phyloP scores from a whole-genome alignment of 768 basidiomycete genomes.

The Cystobasidium onofrii region DNA sequence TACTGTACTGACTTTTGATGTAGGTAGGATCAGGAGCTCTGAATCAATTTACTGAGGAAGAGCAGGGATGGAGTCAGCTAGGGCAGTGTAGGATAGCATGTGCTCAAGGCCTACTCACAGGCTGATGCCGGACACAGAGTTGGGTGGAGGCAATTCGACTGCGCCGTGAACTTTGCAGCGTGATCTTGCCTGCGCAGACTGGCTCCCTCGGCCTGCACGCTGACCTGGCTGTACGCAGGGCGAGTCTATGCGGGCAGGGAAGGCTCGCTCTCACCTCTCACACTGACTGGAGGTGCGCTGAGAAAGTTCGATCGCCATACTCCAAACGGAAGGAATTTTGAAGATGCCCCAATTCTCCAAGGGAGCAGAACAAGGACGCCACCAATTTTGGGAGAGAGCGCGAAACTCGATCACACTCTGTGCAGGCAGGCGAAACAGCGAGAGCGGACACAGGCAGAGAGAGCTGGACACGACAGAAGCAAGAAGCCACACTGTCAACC shows the following conservation, averaged over 20 bases:
- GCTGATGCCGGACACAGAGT: background rate
- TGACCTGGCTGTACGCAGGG: background rate
- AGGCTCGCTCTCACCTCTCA: background rate
- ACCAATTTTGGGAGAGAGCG: background rate
- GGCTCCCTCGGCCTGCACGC: background rate
- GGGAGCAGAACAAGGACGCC: background rate
- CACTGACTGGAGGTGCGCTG: background rate
- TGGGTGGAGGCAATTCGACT: background rate
- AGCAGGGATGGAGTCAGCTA: background rate
- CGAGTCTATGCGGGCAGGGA: background rate
- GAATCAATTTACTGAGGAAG: slow-evolving; percentile 18
- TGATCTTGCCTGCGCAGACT: background rate
- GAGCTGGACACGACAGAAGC: background rate
- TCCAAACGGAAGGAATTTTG: background rate
- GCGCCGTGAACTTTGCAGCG: too few species aligned
- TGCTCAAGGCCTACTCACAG: background rate
- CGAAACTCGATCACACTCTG: background rate
- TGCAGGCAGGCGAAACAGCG: too few species aligned
- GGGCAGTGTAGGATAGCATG: background rate
- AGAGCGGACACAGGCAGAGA: background rate
- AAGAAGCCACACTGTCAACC: background rate
- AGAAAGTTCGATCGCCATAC: background rate
- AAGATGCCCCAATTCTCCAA: too few species aligned
- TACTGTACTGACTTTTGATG: slow-evolving; percentile 25
- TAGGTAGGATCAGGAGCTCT: background rate